phyloP scores from a whole-genome alignment of 805 yeast genomes.

The Vanderwaltozyma verrucispora region DNA sequence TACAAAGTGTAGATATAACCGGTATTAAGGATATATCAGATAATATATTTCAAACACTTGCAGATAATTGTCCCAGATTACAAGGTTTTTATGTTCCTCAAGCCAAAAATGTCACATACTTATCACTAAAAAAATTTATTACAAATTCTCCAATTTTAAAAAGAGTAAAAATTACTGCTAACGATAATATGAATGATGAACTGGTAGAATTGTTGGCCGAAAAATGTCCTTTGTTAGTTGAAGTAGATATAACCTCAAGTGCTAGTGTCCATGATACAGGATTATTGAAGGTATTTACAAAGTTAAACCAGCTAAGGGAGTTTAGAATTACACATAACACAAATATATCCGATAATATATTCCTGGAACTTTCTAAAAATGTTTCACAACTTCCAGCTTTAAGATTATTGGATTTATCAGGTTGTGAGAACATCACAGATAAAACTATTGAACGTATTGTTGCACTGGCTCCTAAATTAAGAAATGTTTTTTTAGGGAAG shows the following conservation, averaged over 20 bases:
- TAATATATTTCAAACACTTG: constrained; percentile 56
- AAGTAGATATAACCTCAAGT: constrained; percentile 80
- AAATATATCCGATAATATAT: constrained; percentile 57
- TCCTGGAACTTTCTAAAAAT: constrained; percentile 27
- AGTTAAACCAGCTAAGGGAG: constrained; percentile 68
- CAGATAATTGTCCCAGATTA: constrained; percentile 58
- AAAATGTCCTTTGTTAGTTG: constrained; percentile 75
- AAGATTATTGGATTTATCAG: constrained; percentile 76
- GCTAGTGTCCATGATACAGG: constrained; percentile 60
- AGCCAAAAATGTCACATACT: constrained; percentile 60
- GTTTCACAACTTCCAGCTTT: constrained; percentile 44
- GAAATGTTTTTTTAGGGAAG: constrained; percentile 83
- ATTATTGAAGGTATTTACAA: constrained; percentile 45
- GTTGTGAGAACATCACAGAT: constrained; percentile 75
- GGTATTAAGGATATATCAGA: constrained; percentile 66
- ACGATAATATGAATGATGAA: constrained; percentile 53
- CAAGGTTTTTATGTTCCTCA: constrained; percentile 90
- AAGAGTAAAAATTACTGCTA: constrained; percentile 72
- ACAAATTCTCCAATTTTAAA: constrained; percentile 62
- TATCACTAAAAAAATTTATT: constrained; percentile 49
- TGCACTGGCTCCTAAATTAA: constrained; percentile 66
- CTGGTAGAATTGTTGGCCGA: constrained; percentile 49
- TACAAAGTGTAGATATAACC: constrained; percentile 82
- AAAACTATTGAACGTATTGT: constrained; percentile 64
- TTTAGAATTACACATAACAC: constrained; percentile 68